Evolutionary conservation across 495 filamentous ascomycete genomes (phyloP).

Genomic region (Penicillium antarcticum): DNA sequence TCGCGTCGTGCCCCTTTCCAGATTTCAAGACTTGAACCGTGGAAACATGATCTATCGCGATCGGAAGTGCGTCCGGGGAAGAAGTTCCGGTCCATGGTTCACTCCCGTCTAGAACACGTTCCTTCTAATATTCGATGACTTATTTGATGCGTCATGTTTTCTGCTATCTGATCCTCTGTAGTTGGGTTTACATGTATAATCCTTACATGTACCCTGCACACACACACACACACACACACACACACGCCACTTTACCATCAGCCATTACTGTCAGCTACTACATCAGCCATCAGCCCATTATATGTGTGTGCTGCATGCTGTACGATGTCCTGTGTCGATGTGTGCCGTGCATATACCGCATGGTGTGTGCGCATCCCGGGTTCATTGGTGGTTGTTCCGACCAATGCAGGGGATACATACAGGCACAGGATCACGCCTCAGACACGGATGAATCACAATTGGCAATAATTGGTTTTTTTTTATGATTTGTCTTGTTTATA

Average conservation of each 20-base stretch:
- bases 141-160: background rate
- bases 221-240: too few species aligned
- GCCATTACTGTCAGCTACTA: background rate
- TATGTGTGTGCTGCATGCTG: background rate
- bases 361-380: too few species aligned
- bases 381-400: background rate
- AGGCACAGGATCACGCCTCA: background rate
- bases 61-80: conserved; percentile 22
- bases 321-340: background rate
- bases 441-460: conserved; percentile 1
- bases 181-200: background rate
- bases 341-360: conserved; percentile 1
- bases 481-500: background rate
- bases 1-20: background rate
- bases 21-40: background rate
- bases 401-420: conserved; percentile 8
- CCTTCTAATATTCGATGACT: too few species aligned
- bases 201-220: too few species aligned
- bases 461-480: background rate
- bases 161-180: background rate
- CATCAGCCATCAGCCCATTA: background rate
- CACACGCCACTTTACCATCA: background rate
- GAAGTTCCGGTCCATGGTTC: conserved; percentile 23
- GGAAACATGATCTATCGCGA: conserved; percentile 3
- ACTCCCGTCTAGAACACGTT: conserved; percentile 17